Base-by-base conservation (phyloP, 2,329 filamentous ascomycete genomes). In the Talaromyces piceae region DNA sequence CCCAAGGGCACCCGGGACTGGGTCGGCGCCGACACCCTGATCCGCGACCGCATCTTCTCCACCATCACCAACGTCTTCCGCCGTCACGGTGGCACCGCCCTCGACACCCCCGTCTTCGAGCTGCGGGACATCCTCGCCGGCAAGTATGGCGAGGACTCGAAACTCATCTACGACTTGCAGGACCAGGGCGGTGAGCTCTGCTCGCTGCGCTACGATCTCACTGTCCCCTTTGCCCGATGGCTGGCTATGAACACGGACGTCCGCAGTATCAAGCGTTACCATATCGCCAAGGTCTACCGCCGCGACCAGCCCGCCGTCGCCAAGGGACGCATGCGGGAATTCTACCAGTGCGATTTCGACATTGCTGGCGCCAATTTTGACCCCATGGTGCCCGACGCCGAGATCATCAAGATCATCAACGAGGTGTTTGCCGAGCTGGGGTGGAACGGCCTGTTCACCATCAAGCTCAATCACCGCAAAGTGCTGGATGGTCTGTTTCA, bases 291-390 rank as follows among this genome's bases (percentile, higher is more conserved):
- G 74, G 91, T 95, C 47, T 91, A 90, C 73, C 78, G 87, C 56
- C 75, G 86, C 67, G 87, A 91, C 67, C 86, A 90, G 68, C 87
- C 87, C 22, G 87, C 89, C 55, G 88, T 96, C 73, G 88, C 86
- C 56, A 93, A 94, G 68, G 91, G 91, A 47, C 83, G 91, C 49
- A 93, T 95, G 86, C 82, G 91, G 63, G 91, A 96, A 72, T 95
- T 95, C 71, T 95, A 94, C 74, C 91, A 96, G 71, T 96, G 91
- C 74, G 91, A 97, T 72, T 94, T 96, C 65, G 91, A 96, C 67
- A 91, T 96, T 71, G 91, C 91, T 11, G 90, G 91, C 54, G 59
- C 68, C 55, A 76, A 74, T 39, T 94, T 89, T 73, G 91, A 95
- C 66, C 73, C 88, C 49, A 95, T 96, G 90, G 79, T 95, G 23